Base-by-base conservation (phyloP, 176 grass and related monocot species). In the Hsuehochloa calcarea region DNA sequence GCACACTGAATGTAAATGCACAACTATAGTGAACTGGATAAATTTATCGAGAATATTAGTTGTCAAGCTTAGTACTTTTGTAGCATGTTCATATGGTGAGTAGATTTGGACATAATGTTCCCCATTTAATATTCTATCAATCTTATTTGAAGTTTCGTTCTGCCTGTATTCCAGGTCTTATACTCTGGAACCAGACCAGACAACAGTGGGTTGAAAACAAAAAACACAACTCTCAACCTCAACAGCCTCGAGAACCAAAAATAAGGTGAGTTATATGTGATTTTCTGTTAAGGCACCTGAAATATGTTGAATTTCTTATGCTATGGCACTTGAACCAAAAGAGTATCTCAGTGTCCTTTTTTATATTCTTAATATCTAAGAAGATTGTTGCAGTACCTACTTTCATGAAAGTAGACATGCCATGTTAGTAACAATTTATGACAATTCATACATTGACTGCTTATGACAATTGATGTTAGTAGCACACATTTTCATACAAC, bases 101-200 rank as follows among this genome's bases (percentile, higher is more conserved):
- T 22, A 35, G 19, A 62, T 63, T 49, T 59, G 59, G 11, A 20
- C 20, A 23, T 40, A 77, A 27, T 37, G 8, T 37, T 69, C 50
- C 22, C 44, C 54, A 64, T 70, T 75, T 60, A 65, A 75, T 76
- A 52, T 45, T 25, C 64, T 68, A 20, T 38, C 10, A 6, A 43
- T 76, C 31, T 74, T 61, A 39, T 81, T 49, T 61, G 54, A 75
- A 15, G 49, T 80, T 79, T 63, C 5, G 11, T 84, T 35, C 51
- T 81, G 69, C 37, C 27, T 84, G 54, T 58, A 47, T 80, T 47
- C 8, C 47, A 96, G 93, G 93, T 76, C 87, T 95, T 82, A n/a
- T 89, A 26, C 87, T 92, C 22, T 98, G 95, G 95, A 98, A 93
- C 85, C 93, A 98, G 77, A 89, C 85, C 43, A 91, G 95, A 86